These are phyloP conservation scores for Fusarium caatingaense DNA, from an alignment of 2,329 filamentous ascomycete genomes.

Conservation along the genomic window DNA sequence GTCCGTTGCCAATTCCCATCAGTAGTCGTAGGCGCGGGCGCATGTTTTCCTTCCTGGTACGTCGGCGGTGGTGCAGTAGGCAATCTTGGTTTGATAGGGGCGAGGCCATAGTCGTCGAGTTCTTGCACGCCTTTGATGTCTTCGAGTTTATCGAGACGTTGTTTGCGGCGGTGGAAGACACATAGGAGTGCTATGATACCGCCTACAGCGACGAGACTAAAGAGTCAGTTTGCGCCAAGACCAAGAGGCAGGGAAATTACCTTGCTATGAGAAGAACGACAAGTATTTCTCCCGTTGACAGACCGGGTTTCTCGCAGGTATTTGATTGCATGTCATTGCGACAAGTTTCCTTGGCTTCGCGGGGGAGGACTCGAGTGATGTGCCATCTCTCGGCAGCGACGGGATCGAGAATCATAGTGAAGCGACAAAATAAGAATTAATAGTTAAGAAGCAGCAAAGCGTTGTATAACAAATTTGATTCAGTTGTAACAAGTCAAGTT, in stretches of 20 bases:
- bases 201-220: conserved; percentile 19
- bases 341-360: conserved; percentile 38
- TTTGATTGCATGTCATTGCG: conserved; percentile 23
- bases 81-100: conserved; percentile 12
- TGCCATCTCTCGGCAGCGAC: conserved; percentile 16
- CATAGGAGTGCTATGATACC: conserved; percentile 34
- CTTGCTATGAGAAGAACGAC: conserved; percentile 28
- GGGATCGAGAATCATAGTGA: conserved; percentile 31
- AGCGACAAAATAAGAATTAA: conserved; percentile 10
- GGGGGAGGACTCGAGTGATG: conserved; percentile 35
- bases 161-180: conserved; percentile 38
- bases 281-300: conserved; percentile 28
- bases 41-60: conserved; percentile 18
- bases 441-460: neutral
- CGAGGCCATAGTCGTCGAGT: conserved; percentile 46
- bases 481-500: neutral
- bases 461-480: conserved; percentile 1
- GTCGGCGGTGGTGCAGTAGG: conserved; percentile 36
- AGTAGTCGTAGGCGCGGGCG: neutral
- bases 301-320: conserved; percentile 40
- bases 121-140: conserved; percentile 43
- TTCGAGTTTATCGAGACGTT: conserved; percentile 35
- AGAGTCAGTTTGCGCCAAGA: conserved; percentile 4
- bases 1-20: conserved; percentile 16
- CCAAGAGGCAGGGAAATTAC: conserved; percentile 9